These are phyloP conservation scores for Fusarium pseudonygamai DNA, from an alignment of 2,329 filamentous ascomycete species.

Conservation along the genomic window DNA sequence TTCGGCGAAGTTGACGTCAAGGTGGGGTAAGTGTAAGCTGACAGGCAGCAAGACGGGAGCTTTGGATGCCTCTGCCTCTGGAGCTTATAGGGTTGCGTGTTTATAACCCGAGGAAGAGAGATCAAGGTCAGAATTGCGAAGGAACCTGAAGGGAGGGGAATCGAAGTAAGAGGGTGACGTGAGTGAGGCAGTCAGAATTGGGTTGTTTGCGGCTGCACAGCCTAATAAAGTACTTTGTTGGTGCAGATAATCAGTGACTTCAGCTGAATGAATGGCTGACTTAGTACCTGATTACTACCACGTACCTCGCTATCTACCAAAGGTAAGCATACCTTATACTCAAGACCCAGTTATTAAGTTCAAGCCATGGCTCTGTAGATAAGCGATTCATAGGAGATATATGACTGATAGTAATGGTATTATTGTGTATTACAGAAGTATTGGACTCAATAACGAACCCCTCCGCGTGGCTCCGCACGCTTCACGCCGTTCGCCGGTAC, in stretches of 20 bases:
- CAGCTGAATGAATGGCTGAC: neutral
- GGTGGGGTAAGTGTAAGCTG: conserved; percentile 6
- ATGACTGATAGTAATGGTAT: neutral
- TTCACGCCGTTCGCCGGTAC: conserved; percentile 21
- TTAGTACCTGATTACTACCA: neutral
- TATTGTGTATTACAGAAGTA: neutral
- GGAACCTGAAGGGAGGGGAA: neutral
- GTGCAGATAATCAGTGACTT: conserved; percentile 12
- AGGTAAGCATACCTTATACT: neutral
- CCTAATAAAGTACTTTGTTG: conserved; percentile 1
- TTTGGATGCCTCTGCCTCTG: neutral
- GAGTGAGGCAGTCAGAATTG: conserved; percentile 9
- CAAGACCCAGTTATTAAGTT: neutral
- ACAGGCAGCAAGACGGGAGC: neutral
- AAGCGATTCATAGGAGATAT: neutral
- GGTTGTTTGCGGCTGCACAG: conserved; percentile 7
- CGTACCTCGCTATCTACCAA: neutral
- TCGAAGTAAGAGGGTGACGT: conserved; percentile 7
- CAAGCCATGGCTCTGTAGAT: neutral
- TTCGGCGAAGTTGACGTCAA: conserved; percentile 28
- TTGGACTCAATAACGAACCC: neutral
- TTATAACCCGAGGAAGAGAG: neutral
- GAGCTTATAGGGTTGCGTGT: no score
- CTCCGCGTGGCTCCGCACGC: conserved; percentile 17
- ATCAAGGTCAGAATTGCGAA: neutral